Evolutionary conservation across 192 early-diverging fungal genomes (phyloP), one percentile per base, ranked within the genome.

Genomic region (Chytriomyces sp.): DNA sequence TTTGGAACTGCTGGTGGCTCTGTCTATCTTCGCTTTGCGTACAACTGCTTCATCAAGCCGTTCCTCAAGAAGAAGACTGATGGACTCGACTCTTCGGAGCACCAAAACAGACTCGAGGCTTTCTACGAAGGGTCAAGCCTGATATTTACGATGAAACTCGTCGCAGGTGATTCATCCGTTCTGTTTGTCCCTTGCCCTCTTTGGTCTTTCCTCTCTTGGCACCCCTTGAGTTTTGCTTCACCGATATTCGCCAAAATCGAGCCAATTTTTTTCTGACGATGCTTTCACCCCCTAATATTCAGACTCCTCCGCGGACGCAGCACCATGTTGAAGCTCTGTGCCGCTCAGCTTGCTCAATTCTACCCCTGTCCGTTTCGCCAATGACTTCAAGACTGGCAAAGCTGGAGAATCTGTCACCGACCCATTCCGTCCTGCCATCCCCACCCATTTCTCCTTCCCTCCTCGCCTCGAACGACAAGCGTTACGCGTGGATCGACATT

Each of bases 121-220:
- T 95, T 95, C 79, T 95, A 95, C 79, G 84, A 89, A 76, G 89
- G 90, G 67, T 93, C 94, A 71, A 93, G n/a, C n/a, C 94, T 9
- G 86, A 89, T 13, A 88, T 94, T 8, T 95, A 93, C 74, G 94
- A 95, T 72, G 87, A 87, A 0, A 93, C 94, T 23, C 90, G 94
- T 35, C 76, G 83, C 13, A 75, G 89, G 49, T 81, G 45, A 45
- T 10, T 48, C 47, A 13, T 18, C 6, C n/a, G 23, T 43, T 76
- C 44, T 50, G 67, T 49, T 43, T 28, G 46, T 43, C 64, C 53
- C 11, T 57, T 57, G 11, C 53, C 53, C 53, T 3, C 3, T 57
- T 20, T 20, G 20, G 11, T 57, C 13, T 57, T 11, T 57, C 20
- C 53, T 57, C 53, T 57, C 53, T 11, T 20, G 53, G 13, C n/a